phyloP scores from a whole-genome alignment of 2,329 filamentous ascomycete genomes.

The Penicillium glabrum region DNA sequence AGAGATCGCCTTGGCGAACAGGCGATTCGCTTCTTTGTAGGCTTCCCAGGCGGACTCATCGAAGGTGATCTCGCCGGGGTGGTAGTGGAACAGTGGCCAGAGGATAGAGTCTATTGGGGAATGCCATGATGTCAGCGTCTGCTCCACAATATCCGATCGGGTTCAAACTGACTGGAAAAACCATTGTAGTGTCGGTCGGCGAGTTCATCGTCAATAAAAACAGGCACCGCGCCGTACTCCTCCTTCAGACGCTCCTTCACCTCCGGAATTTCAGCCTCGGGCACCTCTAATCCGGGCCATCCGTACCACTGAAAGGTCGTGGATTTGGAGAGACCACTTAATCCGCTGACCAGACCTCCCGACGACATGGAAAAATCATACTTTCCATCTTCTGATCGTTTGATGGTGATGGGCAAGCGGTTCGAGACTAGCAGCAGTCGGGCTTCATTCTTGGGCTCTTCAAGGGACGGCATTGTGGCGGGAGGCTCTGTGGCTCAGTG shows the following conservation, averaged over 20 bases:
- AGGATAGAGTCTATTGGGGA: constrained; percentile 78
- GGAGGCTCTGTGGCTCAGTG: neutral
- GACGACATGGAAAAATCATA: constrained; percentile 97
- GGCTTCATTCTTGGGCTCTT: constrained; percentile 36
- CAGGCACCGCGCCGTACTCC: constrained; percentile 84
- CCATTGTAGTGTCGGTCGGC: constrained; percentile 97
- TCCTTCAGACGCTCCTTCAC: constrained; percentile 79
- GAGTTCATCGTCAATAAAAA: constrained; percentile 91
- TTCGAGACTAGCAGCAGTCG: constrained; percentile 86
- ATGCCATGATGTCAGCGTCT: neutral
- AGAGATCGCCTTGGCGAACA: constrained; percentile 86
- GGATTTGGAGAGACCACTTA: constrained; percentile 87
- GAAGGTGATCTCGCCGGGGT: constrained; percentile 97
- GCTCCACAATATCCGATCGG: neutral
- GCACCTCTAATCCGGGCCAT: constrained; percentile 92
- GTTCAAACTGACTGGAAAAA: constrained; percentile 75
- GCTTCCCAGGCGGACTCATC: constrained; percentile 93
- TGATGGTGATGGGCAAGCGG: constrained; percentile 93
- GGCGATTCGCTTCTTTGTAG: constrained; percentile 87
- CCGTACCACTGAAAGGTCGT: constrained; percentile 98
- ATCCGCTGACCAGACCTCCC: constrained; percentile 87
- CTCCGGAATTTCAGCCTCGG: constrained; percentile 72
- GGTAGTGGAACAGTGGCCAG: constrained; percentile 98
- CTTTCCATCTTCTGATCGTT: constrained; percentile 84
- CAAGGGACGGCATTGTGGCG: constrained; percentile 35